Evolutionary conservation across 2,329 filamentous ascomycete species (phyloP).

Genomic region (Tolypocladium endophyticum): DNA sequence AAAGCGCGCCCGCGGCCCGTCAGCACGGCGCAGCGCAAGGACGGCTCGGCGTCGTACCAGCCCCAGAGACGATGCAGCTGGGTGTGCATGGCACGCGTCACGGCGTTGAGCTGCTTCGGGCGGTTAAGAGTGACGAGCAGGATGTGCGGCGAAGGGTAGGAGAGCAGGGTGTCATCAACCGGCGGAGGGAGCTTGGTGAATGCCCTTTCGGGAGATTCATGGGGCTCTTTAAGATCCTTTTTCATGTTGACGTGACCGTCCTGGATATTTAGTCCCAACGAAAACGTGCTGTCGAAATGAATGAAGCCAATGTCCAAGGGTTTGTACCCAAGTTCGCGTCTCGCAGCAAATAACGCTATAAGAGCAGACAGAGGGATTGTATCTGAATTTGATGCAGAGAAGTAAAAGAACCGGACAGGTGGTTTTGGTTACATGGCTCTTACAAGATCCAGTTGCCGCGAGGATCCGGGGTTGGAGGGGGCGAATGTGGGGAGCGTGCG

Average conservation of each 20-base stretch:
- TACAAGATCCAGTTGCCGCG: background rate
- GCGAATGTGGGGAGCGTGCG: background rate
- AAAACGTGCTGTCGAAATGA: too few species aligned
- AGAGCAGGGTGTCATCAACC: slow-evolving; percentile 29
- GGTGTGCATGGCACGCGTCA: slow-evolving; percentile 37
- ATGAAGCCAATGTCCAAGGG: background rate
- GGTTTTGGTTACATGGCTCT: background rate
- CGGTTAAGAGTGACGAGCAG: slow-evolving; percentile 52
- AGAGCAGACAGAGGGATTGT: background rate
- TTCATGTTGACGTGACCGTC: background rate
- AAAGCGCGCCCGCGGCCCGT: slow-evolving; percentile 56
- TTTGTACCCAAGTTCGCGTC: background rate
- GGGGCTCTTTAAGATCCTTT: background rate
- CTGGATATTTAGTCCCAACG: too few species aligned
- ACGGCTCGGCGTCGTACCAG: slow-evolving; percentile 54
- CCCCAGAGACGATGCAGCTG: slow-evolving; percentile 38
- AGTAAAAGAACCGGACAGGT: background rate
- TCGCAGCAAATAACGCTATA: background rate
- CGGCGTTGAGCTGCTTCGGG: slow-evolving; percentile 46
- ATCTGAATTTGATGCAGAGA: background rate
- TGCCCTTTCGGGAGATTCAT: slow-evolving; percentile 7
- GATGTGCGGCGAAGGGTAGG: slow-evolving; percentile 42
- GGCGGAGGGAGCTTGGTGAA: slow-evolving; percentile 27
- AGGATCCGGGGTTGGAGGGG: background rate
- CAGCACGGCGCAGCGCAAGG: slow-evolving; percentile 50